A percentile compares a stretch with the other conserved stretches of the same genome.
Conservation (phyloP, 2,329 filamentous ascomycete species). For the Scytalidium lignicola region DNA sequence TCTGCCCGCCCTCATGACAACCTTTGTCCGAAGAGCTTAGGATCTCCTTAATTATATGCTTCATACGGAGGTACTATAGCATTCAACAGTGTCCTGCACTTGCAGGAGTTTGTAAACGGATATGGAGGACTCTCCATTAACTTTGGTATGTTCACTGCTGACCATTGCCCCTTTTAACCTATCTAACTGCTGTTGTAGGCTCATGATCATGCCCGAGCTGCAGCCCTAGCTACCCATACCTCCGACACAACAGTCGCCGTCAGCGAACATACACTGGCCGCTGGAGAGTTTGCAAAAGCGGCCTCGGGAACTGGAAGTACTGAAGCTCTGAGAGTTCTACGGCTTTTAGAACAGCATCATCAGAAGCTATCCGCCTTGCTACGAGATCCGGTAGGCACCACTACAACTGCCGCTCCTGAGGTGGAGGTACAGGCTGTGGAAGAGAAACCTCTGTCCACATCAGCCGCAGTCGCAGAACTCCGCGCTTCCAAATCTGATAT, state of each 20-base stretch:
- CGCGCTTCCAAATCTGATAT: conserved; percentile 26
- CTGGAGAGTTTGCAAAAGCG: conserved; percentile 81
- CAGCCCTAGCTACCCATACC: conserved; percentile 64
- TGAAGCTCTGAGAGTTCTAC: conserved; percentile 77
- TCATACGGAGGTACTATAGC: too few relatives aligned
- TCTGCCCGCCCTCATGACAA: neutral
- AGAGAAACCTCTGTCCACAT: conserved; percentile 25
- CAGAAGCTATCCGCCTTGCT: conserved; percentile 76
- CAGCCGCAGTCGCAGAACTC: conserved; percentile 27
- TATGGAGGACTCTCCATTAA: conserved; percentile 69
- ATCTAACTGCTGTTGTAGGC: conserved; percentile 48
- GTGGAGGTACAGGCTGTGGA: conserved; percentile 20
- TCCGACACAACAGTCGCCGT: conserved; percentile 75
- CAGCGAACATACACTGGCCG: conserved; percentile 82
- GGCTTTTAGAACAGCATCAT: conserved; percentile 84
- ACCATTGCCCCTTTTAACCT: conserved; percentile 5
- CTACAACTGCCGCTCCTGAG: conserved; percentile 15
- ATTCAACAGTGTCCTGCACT: neutral
- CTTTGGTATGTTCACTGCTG: conserved; percentile 44
- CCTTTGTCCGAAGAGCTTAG: neutral
- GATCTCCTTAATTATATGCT: too few relatives aligned
- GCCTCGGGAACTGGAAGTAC: conserved; percentile 62
- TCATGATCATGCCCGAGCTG: conserved; percentile 83
- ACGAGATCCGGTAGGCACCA: conserved; percentile 51
- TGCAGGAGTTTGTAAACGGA: neutral